Evolutionary conservation across 306 rosid genomes (phyloP), one percentile per base, ranked within the genome.

Genomic region (Oemleria cerasiformis): DNA sequence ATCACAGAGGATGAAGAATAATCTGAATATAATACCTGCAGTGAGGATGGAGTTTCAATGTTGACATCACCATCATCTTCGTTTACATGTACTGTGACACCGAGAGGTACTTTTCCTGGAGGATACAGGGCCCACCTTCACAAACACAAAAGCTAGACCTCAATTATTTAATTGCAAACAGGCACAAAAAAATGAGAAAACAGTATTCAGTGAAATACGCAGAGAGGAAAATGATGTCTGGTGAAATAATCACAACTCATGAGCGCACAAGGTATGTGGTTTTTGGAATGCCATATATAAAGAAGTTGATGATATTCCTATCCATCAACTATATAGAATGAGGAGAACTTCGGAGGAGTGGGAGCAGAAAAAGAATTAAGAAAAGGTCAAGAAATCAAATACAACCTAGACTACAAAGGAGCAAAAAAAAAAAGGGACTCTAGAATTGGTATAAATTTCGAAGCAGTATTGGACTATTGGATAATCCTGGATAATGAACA

Each of bases 51-150:
- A 43, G 91, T 76, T 54, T 89, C 99, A 65, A 94, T 67, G 68
- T 71, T 88, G 77, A 94, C 96, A 83, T 94, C 99, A 39, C 99
- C 99, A 71, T 94, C 99, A 40, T 87, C 97, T 75, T 89, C 97
- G 68, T 82, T 91, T 59, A 94, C 95, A 85, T 91, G 97, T 64
- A 94, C 99, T 0, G 95, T 91, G 65, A 89, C 99, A 74, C 99
- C 96, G 73, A 89, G 69, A 72, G 96, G 99, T 63, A 94, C 99
- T 81, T 80, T 94, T 65, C 99, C 99, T 15, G 99, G 99, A 82
- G 99, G 97, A 86, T 94, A 94, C 73, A 94, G 62, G 54, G 97
- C 99, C 97, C 99, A 94, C 85, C 99, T 94, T 81, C 79, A 81
- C 65, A 81, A 49, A 78, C 62, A 80, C 44, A 64, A 61, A 77